Percentiles rank a stretch among this genome's conserved stretches.
These are phyloP conservation scores for Metschnikowia aberdeeniae DNA, from an alignment of 805 yeast genomes.

Conservation along the genomic window DNA sequence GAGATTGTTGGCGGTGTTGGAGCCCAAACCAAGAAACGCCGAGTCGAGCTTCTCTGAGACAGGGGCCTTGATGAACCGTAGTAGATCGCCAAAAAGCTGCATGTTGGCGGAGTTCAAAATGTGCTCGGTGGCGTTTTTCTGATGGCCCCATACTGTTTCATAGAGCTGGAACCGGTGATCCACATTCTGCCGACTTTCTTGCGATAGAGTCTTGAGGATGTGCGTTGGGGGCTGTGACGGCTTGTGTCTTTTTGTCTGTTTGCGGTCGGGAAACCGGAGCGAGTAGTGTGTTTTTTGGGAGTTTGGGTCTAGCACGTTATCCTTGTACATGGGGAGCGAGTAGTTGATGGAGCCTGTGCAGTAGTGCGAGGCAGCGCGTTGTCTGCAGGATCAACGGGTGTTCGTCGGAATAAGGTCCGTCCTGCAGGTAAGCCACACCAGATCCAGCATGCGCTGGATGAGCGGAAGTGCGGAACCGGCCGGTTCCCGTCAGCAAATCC, in stretches of 20 bases:
- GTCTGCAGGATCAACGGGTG: too few species aligned
- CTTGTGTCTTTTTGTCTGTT: neutral
- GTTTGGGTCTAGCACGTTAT: constrained; percentile 13
- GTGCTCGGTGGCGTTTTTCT: constrained; percentile 23
- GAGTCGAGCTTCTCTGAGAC: constrained; percentile 21
- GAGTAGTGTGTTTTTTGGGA: constrained; percentile 35
- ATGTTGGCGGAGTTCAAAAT: constrained; percentile 32
- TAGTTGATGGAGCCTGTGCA: neutral
- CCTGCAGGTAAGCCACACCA: too few species aligned
- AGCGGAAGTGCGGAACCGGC: too few species aligned
- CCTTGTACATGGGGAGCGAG: neutral
- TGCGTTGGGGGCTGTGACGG: neutral
- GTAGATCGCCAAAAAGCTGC: constrained; percentile 26
- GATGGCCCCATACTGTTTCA: constrained; percentile 27
- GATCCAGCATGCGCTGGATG: too few species aligned
- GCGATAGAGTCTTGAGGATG: constrained; percentile 18
- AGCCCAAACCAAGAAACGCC: constrained; percentile 35
- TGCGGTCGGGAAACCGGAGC: constrained; percentile 10
- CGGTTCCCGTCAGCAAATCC: too few species aligned
- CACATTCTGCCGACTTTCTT: constrained; percentile 22
- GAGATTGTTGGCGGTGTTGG: constrained; percentile 39
- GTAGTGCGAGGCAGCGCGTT: too few species aligned
- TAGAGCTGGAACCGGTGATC: constrained; percentile 22
- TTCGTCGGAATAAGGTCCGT: too few species aligned
- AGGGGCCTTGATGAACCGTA: constrained; percentile 20